Evolutionary conservation across 139 green algal genomes (phyloP).

Genomic region (Spirogloea muscicola): DNA sequence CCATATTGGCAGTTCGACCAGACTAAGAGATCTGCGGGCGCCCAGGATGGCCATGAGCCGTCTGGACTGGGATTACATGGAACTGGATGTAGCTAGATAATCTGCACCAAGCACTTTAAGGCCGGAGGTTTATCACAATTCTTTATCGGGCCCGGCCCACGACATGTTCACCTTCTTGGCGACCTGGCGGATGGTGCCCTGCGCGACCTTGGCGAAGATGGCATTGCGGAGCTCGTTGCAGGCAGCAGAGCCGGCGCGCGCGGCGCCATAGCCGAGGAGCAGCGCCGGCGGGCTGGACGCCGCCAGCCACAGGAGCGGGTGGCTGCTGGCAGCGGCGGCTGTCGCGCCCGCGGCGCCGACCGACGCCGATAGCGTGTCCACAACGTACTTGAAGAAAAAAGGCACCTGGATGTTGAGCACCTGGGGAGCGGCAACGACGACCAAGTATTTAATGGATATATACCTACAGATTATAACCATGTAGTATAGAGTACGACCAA

Average conservation of each 20-base stretch:
- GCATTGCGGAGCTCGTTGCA: conserved; percentile 75
- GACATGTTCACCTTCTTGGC: conserved; percentile 3
- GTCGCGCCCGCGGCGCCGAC: conserved; percentile 39
- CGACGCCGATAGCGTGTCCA: conserved; percentile 68
- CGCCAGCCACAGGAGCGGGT: conserved; percentile 51
- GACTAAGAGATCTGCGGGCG: too few relatives aligned
- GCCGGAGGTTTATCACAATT: too few relatives aligned
- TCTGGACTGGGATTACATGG: too few relatives aligned
- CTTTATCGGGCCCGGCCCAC: too few relatives aligned
- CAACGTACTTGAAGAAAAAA: conserved; percentile 91
- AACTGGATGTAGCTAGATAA: too few relatives aligned
- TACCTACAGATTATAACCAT: too few relatives aligned
- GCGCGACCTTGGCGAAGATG: conserved; percentile 80
- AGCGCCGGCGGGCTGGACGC: conserved; percentile 58
- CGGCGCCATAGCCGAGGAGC: conserved; percentile 74
- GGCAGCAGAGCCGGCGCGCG: conserved; percentile 35
- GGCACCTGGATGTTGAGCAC: conserved; percentile 76
- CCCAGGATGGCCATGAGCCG: too few relatives aligned
- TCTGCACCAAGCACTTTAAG: too few relatives aligned
- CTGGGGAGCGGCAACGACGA: too few relatives aligned
- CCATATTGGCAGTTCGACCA: too few relatives aligned
- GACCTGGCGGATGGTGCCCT: conserved; percentile 27
- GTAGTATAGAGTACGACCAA: too few relatives aligned
- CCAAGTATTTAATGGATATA: too few relatives aligned
- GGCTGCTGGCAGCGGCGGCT: conserved; percentile 30